Percentiles rank a stretch among this genome's conserved stretches.
Evolutionary conservation across 75 land plant genomes (phyloP).

Genomic region (Larix kaempferi): DNA sequence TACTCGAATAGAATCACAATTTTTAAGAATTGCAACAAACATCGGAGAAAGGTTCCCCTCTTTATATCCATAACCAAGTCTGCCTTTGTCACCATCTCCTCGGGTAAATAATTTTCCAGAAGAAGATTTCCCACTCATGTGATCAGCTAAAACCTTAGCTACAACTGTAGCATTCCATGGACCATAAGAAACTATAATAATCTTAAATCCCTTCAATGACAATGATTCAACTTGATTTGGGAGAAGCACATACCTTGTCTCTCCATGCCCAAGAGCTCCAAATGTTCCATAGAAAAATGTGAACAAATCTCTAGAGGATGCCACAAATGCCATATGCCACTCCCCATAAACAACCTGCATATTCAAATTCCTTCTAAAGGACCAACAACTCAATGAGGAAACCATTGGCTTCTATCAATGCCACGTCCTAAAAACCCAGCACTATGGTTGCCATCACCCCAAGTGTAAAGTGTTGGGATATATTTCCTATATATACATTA

Average conservation of each 20-base stretch:
- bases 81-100: constrained; percentile 54
- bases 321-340: constrained; percentile 48
- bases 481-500: no score
- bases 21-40: constrained; percentile 39
- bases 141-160: constrained; percentile 23
- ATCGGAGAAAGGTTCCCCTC: constrained; percentile 40
- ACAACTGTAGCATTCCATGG: constrained; percentile 45
- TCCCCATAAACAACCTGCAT: constrained; percentile 40
- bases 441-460: constrained; percentile 43
- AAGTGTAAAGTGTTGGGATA: constrained; percentile 46
- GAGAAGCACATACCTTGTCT: constrained; percentile 20
- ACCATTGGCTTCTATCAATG: constrained; percentile 27
- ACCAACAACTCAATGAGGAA: constrained; percentile 30
- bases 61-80: constrained; percentile 38
- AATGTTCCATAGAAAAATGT: constrained; percentile 60
- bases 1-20: constrained; percentile 38
- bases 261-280: constrained; percentile 61
- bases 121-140: constrained; percentile 6
- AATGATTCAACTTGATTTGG: constrained; percentile 53
- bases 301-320: constrained; percentile 34
- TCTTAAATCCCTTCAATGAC: constrained; percentile 38
- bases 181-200: constrained; percentile 43
- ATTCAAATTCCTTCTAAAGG: constrained; percentile 33
- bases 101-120: constrained; percentile 49
- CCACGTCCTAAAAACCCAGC: constrained; percentile 15